Conservation (phyloP, 1,284 basidiomycete species). For the Marasmius fiardii region DNA sequence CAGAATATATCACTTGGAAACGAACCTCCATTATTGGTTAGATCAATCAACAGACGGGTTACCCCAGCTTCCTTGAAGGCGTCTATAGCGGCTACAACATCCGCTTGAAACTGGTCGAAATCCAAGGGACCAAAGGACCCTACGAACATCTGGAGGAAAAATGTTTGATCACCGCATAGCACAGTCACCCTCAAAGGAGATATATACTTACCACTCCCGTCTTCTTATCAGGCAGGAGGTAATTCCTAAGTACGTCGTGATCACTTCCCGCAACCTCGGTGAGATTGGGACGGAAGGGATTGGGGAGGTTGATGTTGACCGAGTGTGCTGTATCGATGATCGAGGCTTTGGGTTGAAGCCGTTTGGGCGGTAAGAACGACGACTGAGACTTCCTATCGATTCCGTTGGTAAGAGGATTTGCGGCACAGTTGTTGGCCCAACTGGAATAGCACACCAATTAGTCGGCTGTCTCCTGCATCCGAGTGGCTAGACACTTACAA, state of each 20-base stretch:
- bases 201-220: constrained; percentile 52
- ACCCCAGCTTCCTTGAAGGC: constrained; percentile 47
- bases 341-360: constrained; percentile 29
- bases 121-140: constrained; percentile 52
- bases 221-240: constrained; percentile 51
- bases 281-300: constrained; percentile 44
- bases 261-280: constrained; percentile 42
- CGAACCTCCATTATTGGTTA: constrained; percentile 60
- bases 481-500: constrained; percentile 38
- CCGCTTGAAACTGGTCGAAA: constrained; percentile 51
- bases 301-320: constrained; percentile 45
- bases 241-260: constrained; percentile 60
- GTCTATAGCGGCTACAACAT: constrained; percentile 43
- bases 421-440: constrained; percentile 61
- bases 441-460: constrained; percentile 25
- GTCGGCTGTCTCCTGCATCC: background rate
- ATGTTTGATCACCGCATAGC: background rate
- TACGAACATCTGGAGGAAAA: constrained; percentile 49
- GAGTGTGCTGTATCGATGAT: constrained; percentile 42
- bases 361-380: constrained; percentile 10
- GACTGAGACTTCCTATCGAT: constrained; percentile 38
- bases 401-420: constrained; percentile 51
- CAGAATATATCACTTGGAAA: too few species aligned
- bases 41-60: constrained; percentile 51
- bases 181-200: background rate